Base-by-base conservation (phyloP, 352 stramenopile genomes). In the Pythium sp. region DNA sequence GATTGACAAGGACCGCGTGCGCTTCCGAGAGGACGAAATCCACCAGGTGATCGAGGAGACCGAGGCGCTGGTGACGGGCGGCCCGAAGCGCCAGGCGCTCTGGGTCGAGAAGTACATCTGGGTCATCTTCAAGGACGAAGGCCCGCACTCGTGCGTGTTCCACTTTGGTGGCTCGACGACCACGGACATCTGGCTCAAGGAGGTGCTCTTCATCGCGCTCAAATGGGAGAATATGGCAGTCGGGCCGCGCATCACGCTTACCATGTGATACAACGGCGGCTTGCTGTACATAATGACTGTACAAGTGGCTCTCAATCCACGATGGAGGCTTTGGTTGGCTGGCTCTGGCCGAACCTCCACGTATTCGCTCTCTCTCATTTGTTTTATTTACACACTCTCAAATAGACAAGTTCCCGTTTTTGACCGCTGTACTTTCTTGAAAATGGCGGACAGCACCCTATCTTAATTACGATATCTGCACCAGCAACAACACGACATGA, bases 31-130 rank as follows among this genome's bases (percentile, higher is more conserved):
- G 56, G 71, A 81, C 62, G 72, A 78, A 30, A 68, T 58, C 62
- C 55, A 64, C 62, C 47, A 47, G 12, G 60, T 62, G 41, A 54
- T 72, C 24, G 73, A 68, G 15, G 65, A 75, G 26, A 71, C 69
- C 2, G 41, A 22, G 20, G 63, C 38, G 22, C 36, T 67, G 28
- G 67, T 28, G 18, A 2, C 61, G 0, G 30, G 47, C 28, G 32
- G 66, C 38, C 58, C 65, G 51, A 2, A 68, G 38, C 68, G 65
- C 11, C 71, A 71, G 15, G 76, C 80, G 22, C 58, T 80, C 34
- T 92, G 84, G 84, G 72, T 83, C 54, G 81, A 90, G 38, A 88
- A 84, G 67, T 85, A 86, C 70, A 82, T 82, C 26, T 91, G 83
- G 83, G 73, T 85, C 18, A 58, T 91, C 54, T 84, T 90, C 68